Percentiles rank a stretch among this genome's conserved stretches.
Evolutionary conservation across 352 stramenopile species (phyloP).

Genomic region (Globisporangium splendens): DNA sequence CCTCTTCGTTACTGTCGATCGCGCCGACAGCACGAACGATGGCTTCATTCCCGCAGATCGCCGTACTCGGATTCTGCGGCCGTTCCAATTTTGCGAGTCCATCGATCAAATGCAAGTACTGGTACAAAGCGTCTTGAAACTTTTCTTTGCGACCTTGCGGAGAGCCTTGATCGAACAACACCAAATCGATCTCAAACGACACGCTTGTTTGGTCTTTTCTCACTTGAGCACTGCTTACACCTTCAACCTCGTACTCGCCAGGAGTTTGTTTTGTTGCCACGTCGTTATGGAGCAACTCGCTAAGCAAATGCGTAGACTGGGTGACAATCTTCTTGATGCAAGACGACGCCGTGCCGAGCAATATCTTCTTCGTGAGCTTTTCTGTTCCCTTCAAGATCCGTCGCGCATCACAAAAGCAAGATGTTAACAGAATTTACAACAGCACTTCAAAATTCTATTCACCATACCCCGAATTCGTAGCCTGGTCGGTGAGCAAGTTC

Average conservation of each 20-base stretch:
- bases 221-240: not conserved
- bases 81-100: conserved; percentile 44
- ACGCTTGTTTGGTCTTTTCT: not conserved
- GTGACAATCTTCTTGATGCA: not conserved
- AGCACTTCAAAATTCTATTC: too few relatives aligned
- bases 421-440: not conserved
- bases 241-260: not conserved
- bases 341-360: not conserved
- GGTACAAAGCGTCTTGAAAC: conserved; percentile 17
- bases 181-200: conserved; percentile 6
- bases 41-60: conserved; percentile 60
- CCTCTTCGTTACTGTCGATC: conserved; percentile 3
- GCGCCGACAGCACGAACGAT: conserved; percentile 33
- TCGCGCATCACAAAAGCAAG: not conserved
- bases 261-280: not conserved
- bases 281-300: not conserved
- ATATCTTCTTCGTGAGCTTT: not conserved
- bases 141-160: not conserved
- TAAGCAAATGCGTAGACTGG: not conserved
- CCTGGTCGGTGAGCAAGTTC: not conserved
- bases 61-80: conserved; percentile 51
- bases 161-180: too few relatives aligned
- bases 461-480: too few relatives aligned
- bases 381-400: conserved; percentile 1
- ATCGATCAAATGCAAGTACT: conserved; percentile 48